A percentile compares a stretch with the other conserved stretches of the same genome.
Evolutionary conservation across 768 basidiomycete genomes (phyloP).

Genomic region (Baorangia bicolor): DNA sequence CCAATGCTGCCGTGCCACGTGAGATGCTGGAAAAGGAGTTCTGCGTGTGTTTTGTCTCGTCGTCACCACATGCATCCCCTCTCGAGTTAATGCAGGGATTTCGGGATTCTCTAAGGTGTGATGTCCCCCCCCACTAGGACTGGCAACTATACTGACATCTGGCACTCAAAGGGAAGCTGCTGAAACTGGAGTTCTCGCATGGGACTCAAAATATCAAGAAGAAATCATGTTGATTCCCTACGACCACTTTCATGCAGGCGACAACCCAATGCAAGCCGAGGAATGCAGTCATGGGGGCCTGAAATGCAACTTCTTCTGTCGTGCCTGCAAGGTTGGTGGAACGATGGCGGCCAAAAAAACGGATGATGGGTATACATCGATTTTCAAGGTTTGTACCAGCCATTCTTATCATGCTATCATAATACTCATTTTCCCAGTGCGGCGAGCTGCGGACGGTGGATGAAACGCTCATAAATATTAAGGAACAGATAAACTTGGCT

Average conservation of each 20-base stretch:
- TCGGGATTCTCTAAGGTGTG: not conserved
- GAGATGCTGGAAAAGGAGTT: slow-evolving; percentile 33
- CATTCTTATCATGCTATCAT: not conserved
- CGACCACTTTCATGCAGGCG: not conserved
- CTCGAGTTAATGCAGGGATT: slow-evolving; percentile 27
- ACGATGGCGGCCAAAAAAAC: not conserved
- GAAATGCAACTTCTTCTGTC: not conserved
- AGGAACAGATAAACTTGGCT: not conserved
- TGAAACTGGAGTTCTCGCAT: not conserved
- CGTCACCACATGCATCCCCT: slow-evolving; percentile 34
- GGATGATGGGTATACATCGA: not conserved
- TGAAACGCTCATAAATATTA: not conserved
- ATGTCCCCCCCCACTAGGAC: no score
- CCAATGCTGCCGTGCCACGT: slow-evolving; percentile 26
- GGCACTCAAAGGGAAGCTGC: not conserved
- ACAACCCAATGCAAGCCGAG: no score
- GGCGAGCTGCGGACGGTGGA: not conserved
- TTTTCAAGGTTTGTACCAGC: not conserved
- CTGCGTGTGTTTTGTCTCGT: slow-evolving; percentile 27
- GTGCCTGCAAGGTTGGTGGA: not conserved
- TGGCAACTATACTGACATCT: not conserved
- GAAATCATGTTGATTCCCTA: not conserved
- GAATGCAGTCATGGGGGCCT: not conserved
- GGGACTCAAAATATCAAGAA: not conserved
- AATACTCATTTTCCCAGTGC: not conserved